Evolutionary conservation across 345 rosid genomes (phyloP).

Genomic region (Populus deltoides): DNA sequence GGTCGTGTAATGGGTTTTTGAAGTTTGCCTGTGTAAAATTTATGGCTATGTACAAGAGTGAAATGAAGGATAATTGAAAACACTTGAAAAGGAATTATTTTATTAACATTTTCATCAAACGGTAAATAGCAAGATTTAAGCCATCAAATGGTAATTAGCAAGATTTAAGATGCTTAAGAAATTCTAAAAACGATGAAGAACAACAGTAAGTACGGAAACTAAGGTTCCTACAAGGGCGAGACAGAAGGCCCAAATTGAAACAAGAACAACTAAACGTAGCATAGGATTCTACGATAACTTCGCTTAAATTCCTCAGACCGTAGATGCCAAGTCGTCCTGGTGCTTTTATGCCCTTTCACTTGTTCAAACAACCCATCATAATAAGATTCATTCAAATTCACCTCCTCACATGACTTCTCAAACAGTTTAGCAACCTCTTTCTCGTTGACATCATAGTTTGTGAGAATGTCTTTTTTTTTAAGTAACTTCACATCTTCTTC

Average conservation of each 20-base stretch:
- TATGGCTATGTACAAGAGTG: too few species aligned
- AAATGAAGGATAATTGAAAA: too few species aligned
- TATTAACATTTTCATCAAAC: too few species aligned
- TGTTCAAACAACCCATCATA: slow-evolving; percentile 43
- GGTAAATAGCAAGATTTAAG: too few species aligned
- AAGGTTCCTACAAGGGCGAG: slow-evolving; percentile 29
- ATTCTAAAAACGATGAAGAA: slow-evolving; percentile 17
- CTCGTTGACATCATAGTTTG: slow-evolving; percentile 4
- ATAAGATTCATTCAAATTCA: slow-evolving; percentile 27
- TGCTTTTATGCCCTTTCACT: slow-evolving; percentile 27
- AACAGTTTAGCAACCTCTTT: slow-evolving; percentile 24
- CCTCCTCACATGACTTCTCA: slow-evolving; percentile 23
- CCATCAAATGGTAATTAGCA: too few species aligned
- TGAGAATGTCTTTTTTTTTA: slow-evolving; percentile 18
- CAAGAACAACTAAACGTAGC: background rate
- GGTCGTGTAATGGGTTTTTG: too few species aligned
- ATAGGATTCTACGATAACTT: background rate
- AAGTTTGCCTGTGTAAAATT: too few species aligned
- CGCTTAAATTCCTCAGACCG: slow-evolving; percentile 6
- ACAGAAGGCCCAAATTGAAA: slow-evolving; percentile 26
- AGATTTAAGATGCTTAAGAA: too few species aligned
- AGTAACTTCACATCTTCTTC: slow-evolving; percentile 41
- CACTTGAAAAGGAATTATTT: background rate
- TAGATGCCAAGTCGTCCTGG: background rate
- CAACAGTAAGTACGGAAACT: slow-evolving; percentile 38